Percentiles rank a stretch among this genome's conserved stretches.
phyloP scores from a whole-genome alignment of 2,329 filamentous ascomycete genomes.

The Decorospora gaudefroyi region DNA sequence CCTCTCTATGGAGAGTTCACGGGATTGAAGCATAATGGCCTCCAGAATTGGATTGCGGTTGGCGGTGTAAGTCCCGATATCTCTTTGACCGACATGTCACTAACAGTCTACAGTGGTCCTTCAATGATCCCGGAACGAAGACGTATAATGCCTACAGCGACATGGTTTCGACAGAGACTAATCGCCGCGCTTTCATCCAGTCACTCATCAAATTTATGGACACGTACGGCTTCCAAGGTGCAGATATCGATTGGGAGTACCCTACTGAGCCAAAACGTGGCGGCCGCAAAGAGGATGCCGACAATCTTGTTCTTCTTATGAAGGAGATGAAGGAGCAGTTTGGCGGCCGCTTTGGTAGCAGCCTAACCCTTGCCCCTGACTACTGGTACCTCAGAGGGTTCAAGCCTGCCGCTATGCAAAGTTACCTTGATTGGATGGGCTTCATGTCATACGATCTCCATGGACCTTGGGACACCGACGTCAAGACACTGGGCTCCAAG shows the following conservation, averaged over 20 bases:
- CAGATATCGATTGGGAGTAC: conserved; percentile 55
- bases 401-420: conserved; percentile 47
- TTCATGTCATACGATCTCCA: conserved; percentile 28
- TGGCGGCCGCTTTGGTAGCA: conserved; percentile 31
- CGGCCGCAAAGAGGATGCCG: conserved; percentile 44
- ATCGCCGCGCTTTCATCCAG: background rate
- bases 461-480: conserved; percentile 41
- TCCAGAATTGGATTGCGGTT: conserved; percentile 49
- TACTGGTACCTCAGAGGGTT: conserved; percentile 36
- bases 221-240: conserved; percentile 51
- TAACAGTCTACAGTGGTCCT: conserved; percentile 36
- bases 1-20: conserved; percentile 39
- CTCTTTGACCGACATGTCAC: background rate
- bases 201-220: conserved; percentile 46
- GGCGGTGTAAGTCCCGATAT: conserved; percentile 37
- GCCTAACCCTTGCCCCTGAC: conserved; percentile 21
- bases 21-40: conserved; percentile 35
- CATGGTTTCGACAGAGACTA: conserved; percentile 30
- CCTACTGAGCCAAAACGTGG: conserved; percentile 41
- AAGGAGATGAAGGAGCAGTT: conserved; percentile 25
- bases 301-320: conserved; percentile 29
- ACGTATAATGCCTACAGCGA: conserved; percentile 35
- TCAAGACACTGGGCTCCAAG: conserved; percentile 26
- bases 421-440: conserved; percentile 39
- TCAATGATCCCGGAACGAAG: conserved; percentile 45